Conservation (phyloP, 1,139 yeast species). For the Candida frijolesensis region DNA sequence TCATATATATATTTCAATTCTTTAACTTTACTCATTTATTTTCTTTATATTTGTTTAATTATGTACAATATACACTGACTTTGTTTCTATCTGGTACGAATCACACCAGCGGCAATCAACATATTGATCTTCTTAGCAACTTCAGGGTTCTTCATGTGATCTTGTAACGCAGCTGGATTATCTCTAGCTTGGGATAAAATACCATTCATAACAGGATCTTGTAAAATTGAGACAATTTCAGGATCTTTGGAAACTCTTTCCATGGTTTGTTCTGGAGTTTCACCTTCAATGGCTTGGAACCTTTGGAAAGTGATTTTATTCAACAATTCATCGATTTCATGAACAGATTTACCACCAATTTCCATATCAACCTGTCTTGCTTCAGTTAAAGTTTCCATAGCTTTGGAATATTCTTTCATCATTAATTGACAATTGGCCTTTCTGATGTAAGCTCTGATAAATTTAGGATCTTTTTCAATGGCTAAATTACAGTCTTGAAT, state of each 20-base stretch:
- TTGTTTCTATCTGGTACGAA: conserved; percentile 72
- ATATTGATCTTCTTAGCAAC: conserved; percentile 86
- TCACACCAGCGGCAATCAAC: conserved; percentile 95
- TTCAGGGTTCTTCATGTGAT: conserved; percentile 96
- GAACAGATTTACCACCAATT: conserved; percentile 57
- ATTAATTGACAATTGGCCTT: conserved; percentile 95
- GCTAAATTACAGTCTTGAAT: conserved; percentile 91
- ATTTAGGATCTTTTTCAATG: conserved; percentile 81
- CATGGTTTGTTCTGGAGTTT: conserved; percentile 92
- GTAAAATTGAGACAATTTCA: conserved; percentile 85
- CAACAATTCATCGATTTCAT: conserved; percentile 83
- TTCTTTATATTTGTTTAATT: neutral
- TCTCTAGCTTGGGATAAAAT: conserved; percentile 92
- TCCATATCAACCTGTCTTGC: conserved; percentile 79
- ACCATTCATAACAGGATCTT: conserved; percentile 97
- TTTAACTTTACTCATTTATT: neutral
- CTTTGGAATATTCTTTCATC: conserved; percentile 82
- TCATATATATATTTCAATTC: neutral
- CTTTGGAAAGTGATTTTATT: conserved; percentile 78
- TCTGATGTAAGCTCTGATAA: conserved; percentile 93
- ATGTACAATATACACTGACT: neutral
- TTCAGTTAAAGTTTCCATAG: conserved; percentile 75
- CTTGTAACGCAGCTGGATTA: conserved; percentile 95
- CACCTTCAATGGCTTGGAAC: conserved; percentile 82
- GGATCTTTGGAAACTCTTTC: conserved; percentile 93